Percentiles rank a stretch among this genome's conserved stretches.
Conservation (phyloP, 306 rosid species). For the Betula pendula region DNA sequence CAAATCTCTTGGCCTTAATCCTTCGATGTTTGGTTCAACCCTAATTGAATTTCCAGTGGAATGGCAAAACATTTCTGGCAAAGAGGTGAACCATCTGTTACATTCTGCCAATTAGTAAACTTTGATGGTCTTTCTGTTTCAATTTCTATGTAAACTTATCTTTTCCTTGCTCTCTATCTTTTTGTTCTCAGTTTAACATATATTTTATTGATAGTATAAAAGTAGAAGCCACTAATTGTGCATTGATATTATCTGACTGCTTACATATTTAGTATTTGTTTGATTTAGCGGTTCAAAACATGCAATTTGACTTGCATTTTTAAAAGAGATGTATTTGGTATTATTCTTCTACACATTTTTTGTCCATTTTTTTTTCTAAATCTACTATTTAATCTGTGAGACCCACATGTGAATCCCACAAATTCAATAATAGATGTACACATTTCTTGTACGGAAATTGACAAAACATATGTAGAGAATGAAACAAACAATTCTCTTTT, state of each 20-base stretch:
- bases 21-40: neutral
- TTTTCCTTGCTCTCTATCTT: too few relatives aligned
- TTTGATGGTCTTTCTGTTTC: neutral
- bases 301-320: too few relatives aligned
- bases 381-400: too few relatives aligned
- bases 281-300: too few relatives aligned
- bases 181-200: neutral
- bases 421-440: too few relatives aligned
- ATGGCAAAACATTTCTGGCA: neutral
- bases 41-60: neutral
- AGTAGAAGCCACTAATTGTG: neutral
- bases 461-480: too few relatives aligned
- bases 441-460: too few relatives aligned
- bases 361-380: too few relatives aligned
- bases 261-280: neutral
- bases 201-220: neutral
- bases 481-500: too few relatives aligned
- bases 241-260: neutral
- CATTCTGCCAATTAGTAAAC: neutral
- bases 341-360: too few relatives aligned
- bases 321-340: too few relatives aligned
- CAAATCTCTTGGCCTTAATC: neutral
- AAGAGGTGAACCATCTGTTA: conserved; percentile 3
- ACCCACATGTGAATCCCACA: too few relatives aligned
- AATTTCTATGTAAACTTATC: neutral